Evolutionary conservation across 768 basidiomycete genomes (phyloP), one percentile per base, ranked within the genome.

Genomic region (Russula earlei): DNA sequence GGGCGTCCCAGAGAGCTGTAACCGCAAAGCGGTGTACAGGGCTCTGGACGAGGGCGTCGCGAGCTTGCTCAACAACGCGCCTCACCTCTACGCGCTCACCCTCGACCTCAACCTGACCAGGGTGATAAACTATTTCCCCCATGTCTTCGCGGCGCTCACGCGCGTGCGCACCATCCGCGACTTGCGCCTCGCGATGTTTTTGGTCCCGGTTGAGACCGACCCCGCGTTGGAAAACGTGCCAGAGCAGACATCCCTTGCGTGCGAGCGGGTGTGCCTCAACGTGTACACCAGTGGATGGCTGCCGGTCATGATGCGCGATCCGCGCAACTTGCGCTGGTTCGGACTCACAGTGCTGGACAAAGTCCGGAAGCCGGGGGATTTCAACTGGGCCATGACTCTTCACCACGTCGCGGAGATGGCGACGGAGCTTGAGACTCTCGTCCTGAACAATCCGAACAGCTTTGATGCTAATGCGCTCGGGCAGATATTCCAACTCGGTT

Each of bases 301-400:
- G 25, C 51, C 56, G 3, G 9, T 42, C 11, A 9, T 52, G 33
- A 41, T 52, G 33, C 56, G 17, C 11, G 33, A 57, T 36, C 56
- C 51, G 0, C 50, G 56, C 14, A 52, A 37, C n/a, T 48, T 57
- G 25, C 56, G 56, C 40, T 57, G 56, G 56, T 52, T 57, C 25
- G 45, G 24, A 11, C 9, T 57, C 11, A 29, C 31, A 4, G n/a
- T 57, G 5, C 11, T 24, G 38, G 45, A 42, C 7, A 25, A 41
- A n/a, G 24, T 4, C 37, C 12, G 38, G 40, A 19, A 14, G 22
- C 38, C 24, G 1, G 51, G 40, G 2, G 45, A 57, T 15, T 8
- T 15, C 12, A 41, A 7, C 7, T 57, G 50, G 50, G 25, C 37
- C 19, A 19, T 36, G 25, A 52, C 56, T 8, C 20, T 57, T n/a